Percentiles rank a stretch among this genome's conserved stretches.
Evolutionary conservation across 768 basidiomycete species (phyloP).

Genomic region (Calvatia gigantea): DNA sequence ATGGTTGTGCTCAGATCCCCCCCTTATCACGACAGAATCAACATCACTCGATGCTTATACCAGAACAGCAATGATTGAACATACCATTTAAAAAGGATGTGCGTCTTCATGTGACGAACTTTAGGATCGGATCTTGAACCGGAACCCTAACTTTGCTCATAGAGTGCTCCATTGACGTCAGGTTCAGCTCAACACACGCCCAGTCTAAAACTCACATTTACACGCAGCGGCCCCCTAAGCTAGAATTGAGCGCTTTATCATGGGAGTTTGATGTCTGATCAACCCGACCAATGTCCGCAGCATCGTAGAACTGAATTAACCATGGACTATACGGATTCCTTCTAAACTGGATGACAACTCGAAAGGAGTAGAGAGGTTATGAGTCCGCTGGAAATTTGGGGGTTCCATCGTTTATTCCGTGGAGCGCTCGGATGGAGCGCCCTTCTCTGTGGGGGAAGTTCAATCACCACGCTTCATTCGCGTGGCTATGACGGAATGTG

Average conservation of each 20-base stretch:
- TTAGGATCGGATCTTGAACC: not conserved
- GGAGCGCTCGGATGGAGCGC: no score
- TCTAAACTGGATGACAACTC: conserved; percentile 36
- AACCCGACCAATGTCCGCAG: not conserved
- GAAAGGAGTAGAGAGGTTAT: no score
- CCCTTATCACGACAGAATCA: conserved; percentile 1
- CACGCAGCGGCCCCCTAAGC: conserved; percentile 23
- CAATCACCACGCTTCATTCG: not conserved
- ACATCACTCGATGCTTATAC: not conserved
- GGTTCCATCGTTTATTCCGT: conserved; percentile 12
- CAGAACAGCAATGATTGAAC: not conserved
- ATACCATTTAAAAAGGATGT: not conserved
- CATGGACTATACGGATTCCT: conserved; percentile 23
- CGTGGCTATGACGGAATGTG: not conserved
- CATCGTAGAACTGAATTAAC: conserved; percentile 10
- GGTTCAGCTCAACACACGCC: conserved; percentile 10
- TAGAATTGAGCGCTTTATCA: conserved; percentile 23
- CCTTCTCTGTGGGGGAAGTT: no score
- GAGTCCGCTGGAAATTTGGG: no score
- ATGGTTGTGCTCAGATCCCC: not conserved
- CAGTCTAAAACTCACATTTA: conserved; percentile 15
- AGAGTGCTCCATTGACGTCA: not conserved
- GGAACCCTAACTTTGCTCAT: conserved; percentile 4
- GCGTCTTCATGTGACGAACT: not conserved
- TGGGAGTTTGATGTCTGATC: conserved; percentile 10